phyloP scores from a whole-genome alignment of 192 early-diverging fungal genomes.

The Lunasporangiospora selenospora region DNA sequence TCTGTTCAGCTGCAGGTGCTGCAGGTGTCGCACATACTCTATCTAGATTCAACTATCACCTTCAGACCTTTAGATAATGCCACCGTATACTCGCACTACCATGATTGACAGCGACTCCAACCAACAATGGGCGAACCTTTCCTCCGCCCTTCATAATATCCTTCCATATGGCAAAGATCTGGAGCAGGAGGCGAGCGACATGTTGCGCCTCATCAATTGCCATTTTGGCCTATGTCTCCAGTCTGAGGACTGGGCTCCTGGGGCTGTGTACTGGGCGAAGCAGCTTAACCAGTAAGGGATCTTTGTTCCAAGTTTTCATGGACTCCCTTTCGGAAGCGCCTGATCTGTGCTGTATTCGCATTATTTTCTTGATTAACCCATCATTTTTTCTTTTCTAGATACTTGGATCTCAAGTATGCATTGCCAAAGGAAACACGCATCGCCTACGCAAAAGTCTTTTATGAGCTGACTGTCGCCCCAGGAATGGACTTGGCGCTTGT shows the following conservation, averaged over 20 bases:
- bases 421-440: conserved; percentile 63
- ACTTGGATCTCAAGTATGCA: conserved; percentile 68
- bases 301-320: neutral
- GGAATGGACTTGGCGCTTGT: conserved; percentile 74
- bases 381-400: conserved; percentile 47
- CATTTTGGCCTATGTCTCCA: conserved; percentile 34
- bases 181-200: conserved; percentile 31
- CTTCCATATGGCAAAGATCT: conserved; percentile 38
- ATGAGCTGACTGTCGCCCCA: conserved; percentile 67
- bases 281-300: conserved; percentile 60
- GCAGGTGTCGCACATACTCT: neutral
- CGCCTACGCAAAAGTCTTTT: conserved; percentile 64
- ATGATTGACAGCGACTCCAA: conserved; percentile 6
- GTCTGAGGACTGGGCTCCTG: conserved; percentile 63
- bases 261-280: conserved; percentile 63
- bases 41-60: neutral
- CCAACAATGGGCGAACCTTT: conserved; percentile 31
- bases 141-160: conserved; percentile 26
- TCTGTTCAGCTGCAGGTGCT: no score
- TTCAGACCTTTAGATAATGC: neutral
- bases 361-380: neutral
- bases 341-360: conserved; percentile 7
- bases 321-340: neutral
- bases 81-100: conserved; percentile 7
- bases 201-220: conserved; percentile 28